A percentile compares a stretch with the other conserved stretches of the same genome.
Conservation (phyloP, 2,329 filamentous ascomycete species). For the Ophiocordyceps sinensis region DNA sequence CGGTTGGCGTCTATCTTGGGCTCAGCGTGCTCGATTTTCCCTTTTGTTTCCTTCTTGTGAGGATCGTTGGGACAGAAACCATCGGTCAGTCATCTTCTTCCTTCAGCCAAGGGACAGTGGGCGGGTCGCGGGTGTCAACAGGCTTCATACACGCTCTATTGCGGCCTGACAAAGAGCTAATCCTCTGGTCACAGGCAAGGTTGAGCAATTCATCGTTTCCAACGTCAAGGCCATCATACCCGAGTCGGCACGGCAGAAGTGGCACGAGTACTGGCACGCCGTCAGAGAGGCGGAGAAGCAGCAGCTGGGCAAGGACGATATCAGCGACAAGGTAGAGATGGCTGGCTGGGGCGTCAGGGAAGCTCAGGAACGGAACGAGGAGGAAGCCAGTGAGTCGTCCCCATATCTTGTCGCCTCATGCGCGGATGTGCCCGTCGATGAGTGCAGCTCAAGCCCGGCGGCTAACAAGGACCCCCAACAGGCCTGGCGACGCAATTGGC, state of each 20-base stretch:
- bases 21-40: slow-evolving; percentile 84
- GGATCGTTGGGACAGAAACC: slow-evolving; percentile 66
- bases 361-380: slow-evolving; percentile 44
- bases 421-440: not conserved
- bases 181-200: slow-evolving; percentile 26
- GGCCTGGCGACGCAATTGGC: slow-evolving; percentile 69
- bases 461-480: slow-evolving; percentile 17
- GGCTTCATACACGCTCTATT: too few species aligned
- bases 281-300: slow-evolving; percentile 30
- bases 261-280: slow-evolving; percentile 32
- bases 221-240: slow-evolving; percentile 44
- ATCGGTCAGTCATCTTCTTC: slow-evolving; percentile 44
- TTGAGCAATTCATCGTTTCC: slow-evolving; percentile 55
- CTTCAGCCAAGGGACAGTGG: not conserved
- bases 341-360: slow-evolving; percentile 47
- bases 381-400: slow-evolving; percentile 57
- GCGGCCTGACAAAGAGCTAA: slow-evolving; percentile 1
- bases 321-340: slow-evolving; percentile 33
- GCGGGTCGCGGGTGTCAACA: too few species aligned
- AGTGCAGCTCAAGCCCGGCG: not conserved
- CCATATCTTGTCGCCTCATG: not conserved
- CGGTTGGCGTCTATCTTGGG: slow-evolving; percentile 76
- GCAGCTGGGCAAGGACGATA: slow-evolving; percentile 25
- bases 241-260: slow-evolving; percentile 39
- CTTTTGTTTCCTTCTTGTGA: slow-evolving; percentile 83